Evolutionary conservation across 2,329 filamentous ascomycete species (phyloP).

Genomic region (Zymoseptoria passerinii): DNA sequence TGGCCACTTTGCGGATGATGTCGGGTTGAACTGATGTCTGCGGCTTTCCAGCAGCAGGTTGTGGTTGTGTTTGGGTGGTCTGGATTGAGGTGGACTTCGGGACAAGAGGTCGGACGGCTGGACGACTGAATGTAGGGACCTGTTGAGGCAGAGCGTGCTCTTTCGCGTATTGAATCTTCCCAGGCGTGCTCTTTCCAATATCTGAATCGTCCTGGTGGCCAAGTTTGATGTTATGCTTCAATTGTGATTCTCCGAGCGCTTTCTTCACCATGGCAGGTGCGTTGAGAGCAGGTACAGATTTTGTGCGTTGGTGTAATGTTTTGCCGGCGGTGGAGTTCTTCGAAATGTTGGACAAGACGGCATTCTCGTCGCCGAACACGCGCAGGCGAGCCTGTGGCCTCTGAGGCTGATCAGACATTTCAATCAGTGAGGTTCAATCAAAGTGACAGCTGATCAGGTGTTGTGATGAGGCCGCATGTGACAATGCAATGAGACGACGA

Average conservation of each 20-base stretch:
- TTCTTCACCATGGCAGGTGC: constrained; percentile 29
- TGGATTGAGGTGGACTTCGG: constrained; percentile 27
- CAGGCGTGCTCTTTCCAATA: constrained; percentile 40
- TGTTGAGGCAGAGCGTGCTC: constrained; percentile 36
- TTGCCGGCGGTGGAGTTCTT: constrained; percentile 43
- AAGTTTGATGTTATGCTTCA: constrained; percentile 24
- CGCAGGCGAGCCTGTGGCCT: constrained; percentile 48
- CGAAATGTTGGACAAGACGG: constrained; percentile 21
- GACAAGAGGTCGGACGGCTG: constrained; percentile 52
- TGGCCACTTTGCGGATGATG: constrained; percentile 21
- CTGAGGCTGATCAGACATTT: constrained; percentile 51
- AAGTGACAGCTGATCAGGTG: neutral
- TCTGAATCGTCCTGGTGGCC: constrained; percentile 49
- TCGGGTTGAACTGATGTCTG: constrained; percentile 3
- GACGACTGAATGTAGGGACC: constrained; percentile 39
- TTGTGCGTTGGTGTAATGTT: constrained; percentile 69
- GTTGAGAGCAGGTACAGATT: constrained; percentile 45
- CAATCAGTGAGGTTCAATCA: constrained; percentile 1
- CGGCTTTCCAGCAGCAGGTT: neutral
- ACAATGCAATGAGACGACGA: neutral
- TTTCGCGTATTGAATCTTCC: constrained; percentile 26
- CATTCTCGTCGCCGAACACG: constrained; percentile 65
- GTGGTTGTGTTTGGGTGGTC: constrained; percentile 29
- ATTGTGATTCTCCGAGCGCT: constrained; percentile 24
- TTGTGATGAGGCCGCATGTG: neutral